phyloP scores from a whole-genome alignment of 2,329 filamentous ascomycete species.

The Penicillium sp. region DNA sequence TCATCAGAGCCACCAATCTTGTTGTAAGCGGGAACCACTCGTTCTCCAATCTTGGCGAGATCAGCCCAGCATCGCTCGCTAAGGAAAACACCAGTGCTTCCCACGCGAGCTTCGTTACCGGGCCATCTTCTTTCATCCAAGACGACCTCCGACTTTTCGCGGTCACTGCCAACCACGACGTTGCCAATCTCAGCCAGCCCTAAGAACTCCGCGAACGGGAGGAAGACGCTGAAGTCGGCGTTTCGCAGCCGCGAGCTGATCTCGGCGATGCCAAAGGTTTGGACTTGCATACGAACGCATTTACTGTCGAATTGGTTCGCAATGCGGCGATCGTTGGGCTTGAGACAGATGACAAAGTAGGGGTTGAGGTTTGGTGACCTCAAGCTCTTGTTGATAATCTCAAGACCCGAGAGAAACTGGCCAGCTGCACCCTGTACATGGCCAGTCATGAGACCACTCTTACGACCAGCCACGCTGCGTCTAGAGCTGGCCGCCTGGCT shows the following conservation, averaged over 20 bases:
- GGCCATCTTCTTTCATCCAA: conserved; percentile 93
- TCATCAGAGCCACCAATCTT: conserved; percentile 60
- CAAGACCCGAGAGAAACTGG: conserved; percentile 85
- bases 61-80: conserved; percentile 97
- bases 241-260: conserved; percentile 92
- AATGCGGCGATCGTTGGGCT: conserved; percentile 94
- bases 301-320: conserved; percentile 99
- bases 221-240: conserved; percentile 92
- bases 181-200: conserved; percentile 83
- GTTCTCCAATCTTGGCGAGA: conserved; percentile 73
- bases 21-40: conserved; percentile 60
- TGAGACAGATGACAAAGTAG: conserved; percentile 96
- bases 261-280: conserved; percentile 94
- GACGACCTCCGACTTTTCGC: conserved; percentile 87
- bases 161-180: conserved; percentile 86
- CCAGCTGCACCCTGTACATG: conserved; percentile 81
- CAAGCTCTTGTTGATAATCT: conserved; percentile 87
- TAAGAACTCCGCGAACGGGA: conserved; percentile 94
- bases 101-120: conserved; percentile 84
- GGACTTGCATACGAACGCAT: conserved; percentile 90
- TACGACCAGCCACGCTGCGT: conserved; percentile 34
- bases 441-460: conserved; percentile 45
- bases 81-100: conserved; percentile 90
- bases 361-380: conserved; percentile 81
- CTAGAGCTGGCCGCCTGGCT: conserved; percentile 39